Percentiles rank a stretch among this genome's conserved stretches.
Evolutionary conservation across 129 eudicot species (phyloP).

Genomic region (Deinandra increscens): DNA sequence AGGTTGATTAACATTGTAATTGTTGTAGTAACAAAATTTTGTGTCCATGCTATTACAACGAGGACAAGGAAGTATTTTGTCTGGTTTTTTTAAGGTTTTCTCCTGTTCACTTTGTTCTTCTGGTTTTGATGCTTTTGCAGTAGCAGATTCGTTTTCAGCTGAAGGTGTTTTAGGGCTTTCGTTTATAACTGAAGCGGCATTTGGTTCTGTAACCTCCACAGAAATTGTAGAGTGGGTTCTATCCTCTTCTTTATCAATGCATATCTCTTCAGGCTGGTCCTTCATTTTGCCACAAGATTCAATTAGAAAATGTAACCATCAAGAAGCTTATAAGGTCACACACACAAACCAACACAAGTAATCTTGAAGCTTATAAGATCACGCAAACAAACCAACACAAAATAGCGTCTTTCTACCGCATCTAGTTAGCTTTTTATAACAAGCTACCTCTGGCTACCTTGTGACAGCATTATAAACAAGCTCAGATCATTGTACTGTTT

Average conservation of each 20-base stretch:
- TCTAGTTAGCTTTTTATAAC: neutral
- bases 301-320: conserved; percentile 9
- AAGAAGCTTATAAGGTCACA: neutral
- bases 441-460: too few species aligned
- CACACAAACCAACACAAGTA: neutral
- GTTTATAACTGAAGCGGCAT: conserved; percentile 18
- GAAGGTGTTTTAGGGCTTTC: conserved; percentile 38
- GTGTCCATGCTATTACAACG: conserved; percentile 95
- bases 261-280: conserved; percentile 36
- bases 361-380: neutral
- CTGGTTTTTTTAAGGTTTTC: conserved; percentile 73
- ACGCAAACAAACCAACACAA: neutral
- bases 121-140: conserved; percentile 38
- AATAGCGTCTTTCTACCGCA: neutral
- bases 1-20: conserved; percentile 82
- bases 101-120: conserved; percentile 70
- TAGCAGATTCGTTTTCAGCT: conserved; percentile 38
- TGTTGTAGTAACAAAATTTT: conserved; percentile 84
- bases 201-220: conserved; percentile 44
- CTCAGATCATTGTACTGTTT: too few species aligned
- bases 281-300: conserved; percentile 31
- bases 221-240: conserved; percentile 37
- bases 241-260: conserved; percentile 38
- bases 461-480: too few species aligned
- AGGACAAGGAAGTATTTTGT: conserved; percentile 78